Evolutionary conservation across 176 grass and related monocot species (phyloP).

Genomic region (Avena atlantica): DNA sequence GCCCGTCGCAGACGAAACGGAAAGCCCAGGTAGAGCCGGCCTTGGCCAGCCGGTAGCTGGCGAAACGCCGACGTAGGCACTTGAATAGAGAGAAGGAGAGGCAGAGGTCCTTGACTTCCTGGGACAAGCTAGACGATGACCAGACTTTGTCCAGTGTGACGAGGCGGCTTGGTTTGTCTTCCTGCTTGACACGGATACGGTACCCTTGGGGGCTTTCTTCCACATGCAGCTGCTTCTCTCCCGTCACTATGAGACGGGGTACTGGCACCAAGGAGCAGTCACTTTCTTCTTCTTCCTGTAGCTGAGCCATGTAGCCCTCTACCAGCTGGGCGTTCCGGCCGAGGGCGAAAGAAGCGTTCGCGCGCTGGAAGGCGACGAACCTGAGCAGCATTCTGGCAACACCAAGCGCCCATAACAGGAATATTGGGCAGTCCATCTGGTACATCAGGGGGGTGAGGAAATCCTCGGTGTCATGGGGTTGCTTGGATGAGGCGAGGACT

Average conservation of each 20-base stretch:
- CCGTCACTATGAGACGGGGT: not conserved
- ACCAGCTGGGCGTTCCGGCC: not conserved
- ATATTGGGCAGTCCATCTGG: no score
- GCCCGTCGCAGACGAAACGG: not conserved
- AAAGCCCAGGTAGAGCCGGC: not conserved
- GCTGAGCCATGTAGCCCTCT: not conserved
- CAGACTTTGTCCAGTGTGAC: not conserved
- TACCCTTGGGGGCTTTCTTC: not conserved
- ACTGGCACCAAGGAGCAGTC: not conserved
- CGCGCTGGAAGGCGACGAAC: not conserved
- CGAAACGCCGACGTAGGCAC: no score
- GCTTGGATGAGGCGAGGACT: no score
- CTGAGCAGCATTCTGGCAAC: not conserved
- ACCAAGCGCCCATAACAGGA: not conserved
- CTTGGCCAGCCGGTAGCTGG: not conserved
- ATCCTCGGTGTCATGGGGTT: no score
- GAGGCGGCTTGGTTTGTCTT: not conserved
- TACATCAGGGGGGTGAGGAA: no score
- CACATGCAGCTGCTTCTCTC: not conserved
- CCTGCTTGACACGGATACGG: not conserved
- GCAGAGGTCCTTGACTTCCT: not conserved
- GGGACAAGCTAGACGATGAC: not conserved
- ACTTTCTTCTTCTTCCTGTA: no score
- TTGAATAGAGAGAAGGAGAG: no score
- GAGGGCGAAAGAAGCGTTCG: not conserved